A percentile compares a stretch with the other conserved stretches of the same genome.
phyloP scores from a whole-genome alignment of 768 basidiomycete genomes.

The Serpula lacrymans region DNA sequence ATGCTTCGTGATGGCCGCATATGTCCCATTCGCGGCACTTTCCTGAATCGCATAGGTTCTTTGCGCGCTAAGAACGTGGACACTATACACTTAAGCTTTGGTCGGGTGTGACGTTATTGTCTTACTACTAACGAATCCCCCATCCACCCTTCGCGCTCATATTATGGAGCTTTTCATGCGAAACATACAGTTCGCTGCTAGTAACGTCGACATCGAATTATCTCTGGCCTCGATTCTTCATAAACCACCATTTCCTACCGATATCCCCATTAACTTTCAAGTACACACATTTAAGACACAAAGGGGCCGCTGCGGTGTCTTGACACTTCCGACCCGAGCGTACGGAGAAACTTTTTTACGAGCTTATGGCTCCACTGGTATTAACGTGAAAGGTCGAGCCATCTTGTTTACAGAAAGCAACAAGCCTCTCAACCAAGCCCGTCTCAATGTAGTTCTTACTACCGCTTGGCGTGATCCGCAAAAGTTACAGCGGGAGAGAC shows the following conservation, averaged over 20 bases:
- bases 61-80: too few relatives aligned
- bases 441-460: conserved; percentile 19
- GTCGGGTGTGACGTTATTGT: too few relatives aligned
- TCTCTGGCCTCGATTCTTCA: conserved; percentile 32
- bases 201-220: conserved; percentile 27
- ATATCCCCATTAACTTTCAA: conserved; percentile 30
- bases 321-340: conserved; percentile 23
- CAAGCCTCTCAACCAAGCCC: conserved; percentile 17
- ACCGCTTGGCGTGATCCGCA: conserved; percentile 29
- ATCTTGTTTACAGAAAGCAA: conserved; percentile 20
- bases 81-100: too few relatives aligned
- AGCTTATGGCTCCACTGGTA: conserved; percentile 20
- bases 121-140: conserved; percentile 19
- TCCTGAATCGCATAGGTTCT: too few relatives aligned
- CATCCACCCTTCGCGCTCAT: conserved; percentile 17
- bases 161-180: conserved; percentile 36
- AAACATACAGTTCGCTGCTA: conserved; percentile 23
- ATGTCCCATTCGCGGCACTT: too few relatives aligned
- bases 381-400: conserved; percentile 22
- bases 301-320: conserved; percentile 25
- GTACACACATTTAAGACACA: conserved; percentile 24
- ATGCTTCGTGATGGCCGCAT: too few relatives aligned
- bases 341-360: conserved; percentile 22
- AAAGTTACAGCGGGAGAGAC: conserved; percentile 18
- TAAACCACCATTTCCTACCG: conserved; percentile 27